A percentile compares a stretch with the other conserved stretches of the same genome.
phyloP scores from a whole-genome alignment of 208 protist genomes.

The Acanthamoeba sp. region DNA sequence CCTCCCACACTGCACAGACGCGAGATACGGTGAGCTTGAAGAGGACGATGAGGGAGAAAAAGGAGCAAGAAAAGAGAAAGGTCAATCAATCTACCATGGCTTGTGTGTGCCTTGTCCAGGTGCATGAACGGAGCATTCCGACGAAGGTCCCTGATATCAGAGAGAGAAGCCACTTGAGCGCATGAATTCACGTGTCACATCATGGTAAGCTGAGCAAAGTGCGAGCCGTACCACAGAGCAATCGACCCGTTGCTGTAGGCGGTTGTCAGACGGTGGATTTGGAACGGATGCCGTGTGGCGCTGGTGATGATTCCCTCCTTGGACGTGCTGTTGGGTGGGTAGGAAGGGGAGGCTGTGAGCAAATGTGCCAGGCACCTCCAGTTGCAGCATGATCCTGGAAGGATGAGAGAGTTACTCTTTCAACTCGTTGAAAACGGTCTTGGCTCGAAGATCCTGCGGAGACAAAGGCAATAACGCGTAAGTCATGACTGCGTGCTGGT shows the following conservation, averaged over 20 bases:
- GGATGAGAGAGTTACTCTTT: background rate
- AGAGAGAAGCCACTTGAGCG: background rate
- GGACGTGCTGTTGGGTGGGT: background rate
- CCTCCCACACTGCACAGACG: constrained; percentile 15
- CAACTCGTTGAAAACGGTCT: background rate
- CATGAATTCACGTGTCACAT: background rate
- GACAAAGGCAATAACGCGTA: background rate
- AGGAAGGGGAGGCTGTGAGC: background rate
- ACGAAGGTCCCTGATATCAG: background rate
- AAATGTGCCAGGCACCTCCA: background rate
- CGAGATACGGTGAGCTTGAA: background rate
- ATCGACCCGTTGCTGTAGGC: constrained; percentile 23
- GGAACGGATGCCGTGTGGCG: constrained; percentile 6
- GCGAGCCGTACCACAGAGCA: background rate
- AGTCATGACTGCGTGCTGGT: no score
- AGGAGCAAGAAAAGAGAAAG: background rate
- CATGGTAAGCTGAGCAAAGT: background rate
- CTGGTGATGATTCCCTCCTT: constrained; percentile 41
- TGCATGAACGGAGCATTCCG: constrained; percentile 5
- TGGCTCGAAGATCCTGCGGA: background rate
- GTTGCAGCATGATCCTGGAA: background rate
- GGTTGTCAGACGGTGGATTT: constrained; percentile 1
- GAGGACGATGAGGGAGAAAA: background rate
- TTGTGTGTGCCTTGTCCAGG: background rate
- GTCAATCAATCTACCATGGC: background rate